These are phyloP conservation scores for Dactylellina parvicollis DNA, from an alignment of 2,329 filamentous ascomycete species.

Conservation along the genomic window DNA sequence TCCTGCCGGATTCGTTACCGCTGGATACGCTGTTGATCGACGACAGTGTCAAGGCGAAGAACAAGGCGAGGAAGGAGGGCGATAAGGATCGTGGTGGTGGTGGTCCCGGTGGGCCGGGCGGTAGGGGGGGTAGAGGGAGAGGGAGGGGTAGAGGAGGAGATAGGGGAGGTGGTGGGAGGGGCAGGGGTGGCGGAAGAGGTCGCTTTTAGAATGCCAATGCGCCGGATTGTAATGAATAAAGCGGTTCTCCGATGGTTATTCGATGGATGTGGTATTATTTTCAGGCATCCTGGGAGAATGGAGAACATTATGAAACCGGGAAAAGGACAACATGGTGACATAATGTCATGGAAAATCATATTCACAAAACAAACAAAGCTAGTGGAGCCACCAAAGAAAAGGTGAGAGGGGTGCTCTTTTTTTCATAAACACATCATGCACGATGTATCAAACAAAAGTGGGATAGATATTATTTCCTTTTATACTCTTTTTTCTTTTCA, in stretches of 20 bases:
- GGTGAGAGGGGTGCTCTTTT: neutral
- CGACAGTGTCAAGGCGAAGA: slow-evolving; percentile 97
- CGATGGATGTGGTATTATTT: slow-evolving; percentile 7
- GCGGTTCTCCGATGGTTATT: neutral
- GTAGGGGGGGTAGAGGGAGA: slow-evolving; percentile 63
- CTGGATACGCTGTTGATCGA: slow-evolving; percentile 95
- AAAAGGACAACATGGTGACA: neutral
- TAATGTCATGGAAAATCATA: neutral
- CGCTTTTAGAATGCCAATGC: neutral
- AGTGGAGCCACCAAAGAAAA: slow-evolving; percentile 15
- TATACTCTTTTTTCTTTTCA: neutral
- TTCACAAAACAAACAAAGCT: slow-evolving; percentile 27
- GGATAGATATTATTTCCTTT: slow-evolving; percentile 20
- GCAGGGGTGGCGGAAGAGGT: slow-evolving; percentile 52
- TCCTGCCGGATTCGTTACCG: slow-evolving; percentile 93
- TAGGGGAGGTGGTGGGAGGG: slow-evolving; percentile 65
- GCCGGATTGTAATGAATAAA: neutral
- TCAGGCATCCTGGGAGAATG: neutral
- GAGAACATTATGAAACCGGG: neutral
- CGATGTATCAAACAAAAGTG: slow-evolving; percentile 25
- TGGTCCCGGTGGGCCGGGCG: slow-evolving; percentile 64
- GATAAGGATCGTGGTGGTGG: slow-evolving; percentile 69
- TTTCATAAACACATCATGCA: slow-evolving; percentile 2
- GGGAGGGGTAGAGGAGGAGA: slow-evolving; percentile 65
- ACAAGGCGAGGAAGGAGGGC: slow-evolving; percentile 95